A percentile compares a stretch with the other conserved stretches of the same genome.
Conservation (phyloP, 257 asterid genomes). For the Datura wrightii region DNA sequence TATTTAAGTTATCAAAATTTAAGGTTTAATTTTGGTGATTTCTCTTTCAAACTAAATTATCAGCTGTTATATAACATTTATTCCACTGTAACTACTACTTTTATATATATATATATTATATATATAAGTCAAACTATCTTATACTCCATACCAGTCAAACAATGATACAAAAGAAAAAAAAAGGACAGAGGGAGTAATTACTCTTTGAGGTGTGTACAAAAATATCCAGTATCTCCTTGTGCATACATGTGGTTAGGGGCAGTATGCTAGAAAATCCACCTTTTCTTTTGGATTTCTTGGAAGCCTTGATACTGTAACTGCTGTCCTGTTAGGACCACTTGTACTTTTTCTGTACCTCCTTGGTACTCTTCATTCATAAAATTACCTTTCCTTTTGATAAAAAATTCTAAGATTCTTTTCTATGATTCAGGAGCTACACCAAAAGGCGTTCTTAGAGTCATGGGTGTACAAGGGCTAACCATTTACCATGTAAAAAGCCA, state of each 20-base stretch:
- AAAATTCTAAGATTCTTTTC: slow-evolving; percentile 28
- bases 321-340: slow-evolving; percentile 5
- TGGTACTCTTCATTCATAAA: background rate
- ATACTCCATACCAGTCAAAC: background rate
- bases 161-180: background rate
- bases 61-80: background rate
- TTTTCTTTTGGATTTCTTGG: background rate
- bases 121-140: background rate
- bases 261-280: background rate
- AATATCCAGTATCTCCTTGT: background rate
- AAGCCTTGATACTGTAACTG: background rate
- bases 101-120: background rate
- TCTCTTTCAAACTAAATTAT: slow-evolving; percentile 6
- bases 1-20: background rate
- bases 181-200: background rate
- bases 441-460: slow-evolving; percentile 95
- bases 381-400: background rate
- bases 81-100: background rate
- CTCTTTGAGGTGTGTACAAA: background rate
- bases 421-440: slow-evolving; percentile 92
- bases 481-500: slow-evolving; percentile 99
- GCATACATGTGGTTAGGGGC: background rate
- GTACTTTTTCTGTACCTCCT: background rate
- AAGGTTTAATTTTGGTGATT: background rate
- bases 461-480: slow-evolving; percentile 98